Conservation (phyloP, 371 early-diverging fungal genomes). For the Syncephalis plumigaleata region DNA sequence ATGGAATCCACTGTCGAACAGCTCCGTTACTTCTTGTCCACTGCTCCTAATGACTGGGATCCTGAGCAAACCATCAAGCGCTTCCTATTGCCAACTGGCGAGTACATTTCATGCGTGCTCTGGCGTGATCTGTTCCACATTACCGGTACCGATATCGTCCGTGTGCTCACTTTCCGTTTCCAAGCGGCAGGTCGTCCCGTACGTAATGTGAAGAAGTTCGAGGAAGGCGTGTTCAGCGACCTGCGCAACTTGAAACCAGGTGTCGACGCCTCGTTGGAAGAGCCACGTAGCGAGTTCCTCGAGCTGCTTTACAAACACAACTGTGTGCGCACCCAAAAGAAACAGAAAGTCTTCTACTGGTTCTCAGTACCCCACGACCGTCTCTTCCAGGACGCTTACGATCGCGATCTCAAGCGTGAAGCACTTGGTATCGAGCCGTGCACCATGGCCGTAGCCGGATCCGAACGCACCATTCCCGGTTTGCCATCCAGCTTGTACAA, state of each 20-base stretch:
- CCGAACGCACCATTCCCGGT: slow-evolving; percentile 5
- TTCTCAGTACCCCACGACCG: slow-evolving; percentile 95
- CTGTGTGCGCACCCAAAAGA: slow-evolving; percentile 99
- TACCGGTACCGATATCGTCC: slow-evolving; percentile 98
- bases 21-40: slow-evolving; percentile 21
- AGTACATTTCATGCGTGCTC: slow-evolving; percentile 74
- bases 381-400: slow-evolving; percentile 94
- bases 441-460: slow-evolving; percentile 39
- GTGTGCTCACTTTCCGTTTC: slow-evolving; percentile 88
- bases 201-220: slow-evolving; percentile 92
- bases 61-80: slow-evolving; percentile 32
- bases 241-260: slow-evolving; percentile 97
- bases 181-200: slow-evolving; percentile 84
- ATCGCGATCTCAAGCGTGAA: slow-evolving; percentile 96
- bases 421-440: slow-evolving; percentile 68
- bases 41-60: slow-evolving; percentile 40
- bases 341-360: slow-evolving; percentile 99
- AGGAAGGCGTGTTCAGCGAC: slow-evolving; percentile 98
- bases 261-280: slow-evolving; percentile 90
- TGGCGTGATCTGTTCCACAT: slow-evolving; percentile 86
- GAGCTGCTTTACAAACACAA: slow-evolving; percentile 96
- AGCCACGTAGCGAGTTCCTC: slow-evolving; percentile 89
- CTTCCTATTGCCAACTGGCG: slow-evolving; percentile 66
- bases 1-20: neutral
- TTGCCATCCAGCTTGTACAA: neutral